Base-by-base conservation (phyloP, 257 asterid genomes). In the Solanum raphanifolium region DNA sequence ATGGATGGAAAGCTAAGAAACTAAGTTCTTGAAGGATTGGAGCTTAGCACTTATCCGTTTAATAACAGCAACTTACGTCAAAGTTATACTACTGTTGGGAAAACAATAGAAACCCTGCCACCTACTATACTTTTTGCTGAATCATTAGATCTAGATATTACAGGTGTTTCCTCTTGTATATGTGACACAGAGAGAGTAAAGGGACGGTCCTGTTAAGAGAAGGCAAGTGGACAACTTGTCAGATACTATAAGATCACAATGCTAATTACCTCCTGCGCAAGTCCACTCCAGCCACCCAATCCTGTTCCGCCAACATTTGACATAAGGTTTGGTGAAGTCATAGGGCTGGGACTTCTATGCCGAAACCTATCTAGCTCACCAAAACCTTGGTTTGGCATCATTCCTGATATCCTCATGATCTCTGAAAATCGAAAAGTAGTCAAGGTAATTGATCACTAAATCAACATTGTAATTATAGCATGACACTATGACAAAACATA, bases 341-440 rank as follows among this genome's bases (percentile, higher is more conserved):
- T 96, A 16, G 99, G 99, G 89, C 98, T 96, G 85, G 98, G 98
- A 89, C 99, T 96, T 91, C 99, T 92, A 75, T 95, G 98, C 73
- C 98, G 93, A 87, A 95, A 91, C 88, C 98, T 91, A 68, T 96
- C 98, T 65, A 95, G 93, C 87, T 96, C 98, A 41, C 95, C 92
- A 87, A 93, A 94, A 88, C 95, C 91, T 90, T 93, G 98, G 90
- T 91, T 95, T 62, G 96, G 98, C 92, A 93, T 85, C 97, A 94
- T 95, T 69, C 96, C 96, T 38, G 98, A 94, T 29, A 94, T 89
- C 83, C 95, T 92, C 86, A 95, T 85, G 83, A 96, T 95, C 93
- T 95, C 98, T 94, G 89, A 68, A 84, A 82, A 82, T 27, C 71
- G 23, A 25, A 82, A 48, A 48, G 65, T 15, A 43, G 85, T 81